Percentiles rank a stretch among this genome's conserved stretches.
Evolutionary conservation across 2,329 filamentous ascomycete genomes (phyloP).

Genomic region (Cercospora sp.): DNA sequence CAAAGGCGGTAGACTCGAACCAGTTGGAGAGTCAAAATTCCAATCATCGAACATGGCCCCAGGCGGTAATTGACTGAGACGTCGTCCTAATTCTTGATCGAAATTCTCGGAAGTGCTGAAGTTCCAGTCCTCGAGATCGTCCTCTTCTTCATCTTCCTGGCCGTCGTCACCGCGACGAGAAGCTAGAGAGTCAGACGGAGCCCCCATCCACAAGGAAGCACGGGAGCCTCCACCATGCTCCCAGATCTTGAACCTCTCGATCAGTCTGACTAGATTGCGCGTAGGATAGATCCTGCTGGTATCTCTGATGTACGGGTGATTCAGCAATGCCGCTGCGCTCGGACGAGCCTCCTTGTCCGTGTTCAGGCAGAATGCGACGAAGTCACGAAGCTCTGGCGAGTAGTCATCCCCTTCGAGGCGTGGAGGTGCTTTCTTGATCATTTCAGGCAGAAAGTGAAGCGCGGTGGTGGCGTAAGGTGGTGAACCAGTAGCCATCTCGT

Average conservation of each 20-base stretch:
- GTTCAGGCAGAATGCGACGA: conserved; percentile 72
- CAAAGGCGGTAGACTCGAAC: conserved; percentile 27
- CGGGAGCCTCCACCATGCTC: conserved; percentile 72
- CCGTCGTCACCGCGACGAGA: conserved; percentile 35
- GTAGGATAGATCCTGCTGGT: conserved; percentile 66
- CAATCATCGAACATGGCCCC: conserved; percentile 28
- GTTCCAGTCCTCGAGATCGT: conserved; percentile 58
- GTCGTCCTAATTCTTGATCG: conserved; percentile 45
- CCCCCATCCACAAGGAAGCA: conserved; percentile 62
- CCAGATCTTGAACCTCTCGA: conserved; percentile 73
- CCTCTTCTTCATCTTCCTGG: conserved; percentile 20
- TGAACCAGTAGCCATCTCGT: conserved; percentile 75
- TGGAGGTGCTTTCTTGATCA: conserved; percentile 58
- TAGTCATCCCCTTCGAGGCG: conserved; percentile 71
- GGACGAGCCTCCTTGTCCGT: conserved; percentile 69
- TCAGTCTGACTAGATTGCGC: conserved; percentile 62
- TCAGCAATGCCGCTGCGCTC: conserved; percentile 67
- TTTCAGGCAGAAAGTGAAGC: conserved; percentile 13
- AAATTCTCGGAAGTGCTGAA: conserved; percentile 66
- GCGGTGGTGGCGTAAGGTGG: conserved; percentile 60
- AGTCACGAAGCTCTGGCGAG: conserved; percentile 66
- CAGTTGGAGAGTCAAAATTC: conserved; percentile 26
- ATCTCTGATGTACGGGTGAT: conserved; percentile 67
- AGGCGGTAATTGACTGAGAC: conserved; percentile 38
- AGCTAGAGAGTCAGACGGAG: conserved; percentile 42